Evolutionary conservation across 495 filamentous ascomycete genomes (phyloP).

Genomic region (Trichoderma asperelloides): DNA sequence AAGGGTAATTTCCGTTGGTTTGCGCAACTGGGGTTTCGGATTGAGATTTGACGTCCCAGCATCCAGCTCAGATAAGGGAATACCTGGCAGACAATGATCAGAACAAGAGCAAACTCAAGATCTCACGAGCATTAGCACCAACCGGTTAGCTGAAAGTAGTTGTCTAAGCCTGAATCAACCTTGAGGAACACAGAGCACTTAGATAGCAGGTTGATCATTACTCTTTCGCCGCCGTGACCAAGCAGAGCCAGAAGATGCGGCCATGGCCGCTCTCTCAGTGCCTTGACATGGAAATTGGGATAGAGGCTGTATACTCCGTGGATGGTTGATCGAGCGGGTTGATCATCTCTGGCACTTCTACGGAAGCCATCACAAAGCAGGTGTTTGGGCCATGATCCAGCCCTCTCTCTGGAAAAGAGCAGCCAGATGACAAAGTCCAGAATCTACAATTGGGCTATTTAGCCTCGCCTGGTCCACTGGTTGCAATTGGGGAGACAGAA

Average conservation of each 20-base stretch:
- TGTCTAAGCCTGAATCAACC: slow-evolving; percentile 48
- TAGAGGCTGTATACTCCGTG: slow-evolving; percentile 45
- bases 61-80: slow-evolving; percentile 30
- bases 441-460: slow-evolving; percentile 43
- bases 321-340: slow-evolving; percentile 18
- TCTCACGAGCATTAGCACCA: slow-evolving; percentile 15
- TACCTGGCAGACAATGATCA: slow-evolving; percentile 14
- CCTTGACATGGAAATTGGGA: slow-evolving; percentile 60
- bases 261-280: slow-evolving; percentile 66
- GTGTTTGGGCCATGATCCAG: slow-evolving; percentile 52
- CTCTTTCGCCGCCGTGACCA: slow-evolving; percentile 65
- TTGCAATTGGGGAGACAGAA: not conserved
- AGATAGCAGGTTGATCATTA: slow-evolving; percentile 73
- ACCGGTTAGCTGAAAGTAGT: slow-evolving; percentile 76
- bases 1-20: slow-evolving; percentile 60
- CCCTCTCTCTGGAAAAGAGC: slow-evolving; percentile 53
- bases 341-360: slow-evolving; percentile 12
- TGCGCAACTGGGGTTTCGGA: not conserved
- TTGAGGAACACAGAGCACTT: slow-evolving; percentile 68
- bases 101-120: not conserved
- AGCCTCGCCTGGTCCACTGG: not conserved
- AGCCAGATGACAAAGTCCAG: slow-evolving; percentile 75
- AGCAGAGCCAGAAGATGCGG: slow-evolving; percentile 58
- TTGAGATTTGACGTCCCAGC: not conserved
- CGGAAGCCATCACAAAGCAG: slow-evolving; percentile 71